Percentiles rank a stretch among this genome's conserved stretches.
phyloP scores from a whole-genome alignment of 1,284 basidiomycete species.

The Cystobasidium pallidum region DNA sequence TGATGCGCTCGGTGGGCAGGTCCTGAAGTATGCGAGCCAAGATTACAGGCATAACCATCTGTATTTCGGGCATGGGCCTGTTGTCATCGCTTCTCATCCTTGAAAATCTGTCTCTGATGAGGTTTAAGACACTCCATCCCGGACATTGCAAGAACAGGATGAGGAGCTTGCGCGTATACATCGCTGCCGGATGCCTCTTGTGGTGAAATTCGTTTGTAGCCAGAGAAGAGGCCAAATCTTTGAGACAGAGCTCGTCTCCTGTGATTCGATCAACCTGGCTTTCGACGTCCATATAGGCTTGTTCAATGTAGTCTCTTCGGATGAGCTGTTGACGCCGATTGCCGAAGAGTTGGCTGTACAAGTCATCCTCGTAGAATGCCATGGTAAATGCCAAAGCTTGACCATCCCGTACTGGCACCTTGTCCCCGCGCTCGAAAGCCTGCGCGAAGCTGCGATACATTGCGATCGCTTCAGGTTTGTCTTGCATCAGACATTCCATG shows the following conservation, averaged over 20 bases:
- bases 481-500: conserved; percentile 83
- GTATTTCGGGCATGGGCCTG: not conserved
- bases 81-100: not conserved
- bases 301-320: conserved; percentile 1
- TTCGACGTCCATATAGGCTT: not conserved
- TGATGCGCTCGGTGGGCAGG: not conserved
- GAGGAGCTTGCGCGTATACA: not conserved
- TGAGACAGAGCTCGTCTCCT: not conserved
- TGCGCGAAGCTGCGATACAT: conserved; percentile 72
- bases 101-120: not conserved
- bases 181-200: not conserved
- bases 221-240: not conserved
- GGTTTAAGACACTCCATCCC: not conserved
- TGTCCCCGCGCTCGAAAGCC: conserved; percentile 50
- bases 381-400: not conserved
- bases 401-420: conserved; percentile 3
- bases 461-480: conserved; percentile 77
- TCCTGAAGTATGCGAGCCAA: conserved; percentile 4
- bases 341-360: conserved; percentile 3
- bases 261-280: not conserved
- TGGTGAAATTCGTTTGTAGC: not conserved
- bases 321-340: not conserved
- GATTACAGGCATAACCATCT: not conserved
- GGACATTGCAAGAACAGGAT: not conserved
- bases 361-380: not conserved